A percentile compares a stretch with the other conserved stretches of the same genome.
Evolutionary conservation across 139 green algal species (phyloP).

Genomic region (Axilococcus clingmanii): DNA sequence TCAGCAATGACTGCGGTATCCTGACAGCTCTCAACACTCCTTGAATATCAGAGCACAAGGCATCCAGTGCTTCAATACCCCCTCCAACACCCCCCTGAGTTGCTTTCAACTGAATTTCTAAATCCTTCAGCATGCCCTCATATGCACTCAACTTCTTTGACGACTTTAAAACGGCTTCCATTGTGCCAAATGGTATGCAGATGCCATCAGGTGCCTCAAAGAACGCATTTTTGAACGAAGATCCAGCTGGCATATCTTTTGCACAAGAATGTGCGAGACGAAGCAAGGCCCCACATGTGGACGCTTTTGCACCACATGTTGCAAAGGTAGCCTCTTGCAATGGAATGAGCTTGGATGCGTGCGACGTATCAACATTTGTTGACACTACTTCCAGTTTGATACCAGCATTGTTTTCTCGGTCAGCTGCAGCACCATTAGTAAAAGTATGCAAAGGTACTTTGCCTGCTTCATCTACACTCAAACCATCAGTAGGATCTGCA

Average conservation of each 20-base stretch:
- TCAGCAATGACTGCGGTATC: conserved; percentile 6
- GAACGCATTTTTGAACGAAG: not conserved
- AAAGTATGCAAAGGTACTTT: not conserved
- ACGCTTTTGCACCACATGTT: conserved; percentile 72
- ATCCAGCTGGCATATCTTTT: not conserved
- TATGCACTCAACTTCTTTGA: conserved; percentile 22
- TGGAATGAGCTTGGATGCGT: too few species aligned
- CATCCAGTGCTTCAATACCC: conserved; percentile 30
- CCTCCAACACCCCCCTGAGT: not conserved
- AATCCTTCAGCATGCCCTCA: conserved; percentile 28
- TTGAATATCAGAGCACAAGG: conserved; percentile 33
- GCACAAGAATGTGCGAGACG: conserved; percentile 2
- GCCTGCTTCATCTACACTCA: not conserved
- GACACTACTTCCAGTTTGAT: not conserved
- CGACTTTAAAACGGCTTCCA: conserved; percentile 54
- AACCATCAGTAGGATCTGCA: too few species aligned
- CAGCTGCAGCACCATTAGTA: not conserved
- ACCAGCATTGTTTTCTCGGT: conserved; percentile 1
- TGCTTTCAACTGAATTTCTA: conserved; percentile 9
- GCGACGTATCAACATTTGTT: not conserved
- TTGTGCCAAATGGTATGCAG: conserved; percentile 81
- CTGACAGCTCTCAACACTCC: conserved; percentile 24
- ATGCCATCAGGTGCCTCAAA: conserved; percentile 56
- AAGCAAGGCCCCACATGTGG: conserved; percentile 63
- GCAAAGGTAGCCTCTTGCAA: conserved; percentile 37